Base-by-base conservation (phyloP, 2,329 filamentous ascomycete species). In the Aureobasidium zeae region DNA sequence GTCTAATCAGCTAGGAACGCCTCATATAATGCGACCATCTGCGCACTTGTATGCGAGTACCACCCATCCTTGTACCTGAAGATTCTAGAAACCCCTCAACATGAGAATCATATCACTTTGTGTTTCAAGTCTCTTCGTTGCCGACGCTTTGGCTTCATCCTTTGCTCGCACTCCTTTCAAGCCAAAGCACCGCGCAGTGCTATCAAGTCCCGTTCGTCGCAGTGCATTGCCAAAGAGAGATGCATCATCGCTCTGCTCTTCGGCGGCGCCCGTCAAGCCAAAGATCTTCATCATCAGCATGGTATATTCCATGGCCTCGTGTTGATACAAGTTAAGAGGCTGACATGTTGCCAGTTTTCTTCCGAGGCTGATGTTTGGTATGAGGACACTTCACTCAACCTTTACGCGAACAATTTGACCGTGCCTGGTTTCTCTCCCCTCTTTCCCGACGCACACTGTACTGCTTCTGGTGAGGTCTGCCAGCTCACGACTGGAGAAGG, bases 241-340 rank as follows among this genome's bases (percentile, higher is more conserved):
- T 12, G 13, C n/a, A 7, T 31, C 26, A 3, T 7, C 19, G 3
- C n/a, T 41, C 10, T 41, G 37, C 28, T 31, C 37, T n/a, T 1
- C 26, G 17, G 13, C 26, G 8, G 37, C 9, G 5, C 10, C 26
- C 4, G 13, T 41, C 26, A 41, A 41, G 26, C 37, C 37, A 2
- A 41, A 31, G 37, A 17, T 41, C n/a, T 22, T 41, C 17, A 41
- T 41, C 28, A 32, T 41, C 21, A 41, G 37, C 37, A 41, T 41
- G 37, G 37, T 41, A 24, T 7, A 10, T 12, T 12, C 9, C 7
- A 10, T 8, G 8, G 11, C 10, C n/a, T 1, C 11, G 13, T 7
- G 7, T 19, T 22, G 8, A 4, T 4, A 24, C 4, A 12, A 12
- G 5, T 10, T 2, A 7, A 5, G 2, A 31, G 11, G 26, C 28